Evolutionary conservation across 73 alveolate genomes (phyloP).

Genomic region (Paramecium sexaurelia): DNA sequence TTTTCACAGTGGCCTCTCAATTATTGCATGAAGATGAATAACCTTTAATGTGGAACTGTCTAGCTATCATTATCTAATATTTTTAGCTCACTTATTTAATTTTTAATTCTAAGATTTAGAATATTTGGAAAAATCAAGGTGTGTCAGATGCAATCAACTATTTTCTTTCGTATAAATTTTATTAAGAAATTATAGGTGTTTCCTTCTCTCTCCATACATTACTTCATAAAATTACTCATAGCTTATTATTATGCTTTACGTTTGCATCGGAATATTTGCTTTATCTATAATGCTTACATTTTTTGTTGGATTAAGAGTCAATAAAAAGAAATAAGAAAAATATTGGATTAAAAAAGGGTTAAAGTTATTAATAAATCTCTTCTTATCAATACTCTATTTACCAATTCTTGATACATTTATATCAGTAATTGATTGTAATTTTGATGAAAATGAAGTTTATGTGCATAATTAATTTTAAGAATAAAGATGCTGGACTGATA

Average conservation of each 20-base stretch:
- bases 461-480: background rate
- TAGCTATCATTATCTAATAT: background rate
- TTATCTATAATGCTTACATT: background rate
- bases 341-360: background rate
- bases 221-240: background rate
- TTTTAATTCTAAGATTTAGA: background rate
- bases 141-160: background rate
- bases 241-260: background rate
- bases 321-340: constrained; percentile 5
- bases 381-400: background rate
- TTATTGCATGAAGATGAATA: background rate
- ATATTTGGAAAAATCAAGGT: background rate
- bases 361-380: background rate
- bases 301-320: background rate
- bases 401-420: constrained; percentile 8
- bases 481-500: background rate
- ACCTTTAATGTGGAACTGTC: background rate
- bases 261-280: background rate
- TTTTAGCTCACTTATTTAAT: background rate
- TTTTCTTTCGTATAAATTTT: background rate
- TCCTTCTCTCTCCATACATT: background rate
- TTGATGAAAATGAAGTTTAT: background rate
- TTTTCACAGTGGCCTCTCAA: background rate
- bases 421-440: background rate
- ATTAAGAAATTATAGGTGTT: background rate